Evolutionary conservation across 2,329 filamentous ascomycete species (phyloP).

Genomic region (Didymosphaeria variabile): DNA sequence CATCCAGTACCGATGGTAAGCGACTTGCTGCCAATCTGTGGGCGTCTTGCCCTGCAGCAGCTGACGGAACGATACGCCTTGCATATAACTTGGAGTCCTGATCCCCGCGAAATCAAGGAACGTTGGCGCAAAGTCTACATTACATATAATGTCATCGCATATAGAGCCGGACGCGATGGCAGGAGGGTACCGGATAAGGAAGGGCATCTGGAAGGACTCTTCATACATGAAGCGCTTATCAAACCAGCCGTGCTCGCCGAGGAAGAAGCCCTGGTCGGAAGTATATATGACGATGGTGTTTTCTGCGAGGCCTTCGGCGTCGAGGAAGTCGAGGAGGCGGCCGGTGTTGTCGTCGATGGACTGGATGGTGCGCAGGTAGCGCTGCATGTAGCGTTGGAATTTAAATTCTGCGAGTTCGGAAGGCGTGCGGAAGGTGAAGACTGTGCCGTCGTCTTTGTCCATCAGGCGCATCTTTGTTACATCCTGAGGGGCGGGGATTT

Average conservation of each 20-base stretch:
- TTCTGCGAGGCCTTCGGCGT: conserved; percentile 52
- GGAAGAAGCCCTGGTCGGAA: conserved; percentile 65
- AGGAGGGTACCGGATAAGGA: conserved; percentile 58
- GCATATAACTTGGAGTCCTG: conserved; percentile 60
- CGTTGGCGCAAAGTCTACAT: conserved; percentile 64
- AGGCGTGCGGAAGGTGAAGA: conserved; percentile 56
- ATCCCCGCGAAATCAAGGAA: conserved; percentile 59
- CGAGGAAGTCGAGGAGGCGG: conserved; percentile 59
- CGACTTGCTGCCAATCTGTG: conserved; percentile 60
- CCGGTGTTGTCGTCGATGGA: conserved; percentile 64
- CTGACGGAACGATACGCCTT: conserved; percentile 57
- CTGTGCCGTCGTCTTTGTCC: conserved; percentile 57
- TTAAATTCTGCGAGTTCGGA: conserved; percentile 62
- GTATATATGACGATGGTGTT: conserved; percentile 65
- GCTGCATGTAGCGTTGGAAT: conserved; percentile 61
- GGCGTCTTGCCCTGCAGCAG: conserved; percentile 53
- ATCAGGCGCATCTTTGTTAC: conserved; percentile 50
- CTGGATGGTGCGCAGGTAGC: conserved; percentile 61
- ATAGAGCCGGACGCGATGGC: conserved; percentile 53
- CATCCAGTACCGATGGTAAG: conserved; percentile 67
- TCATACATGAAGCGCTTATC: conserved; percentile 69
- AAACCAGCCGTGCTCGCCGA: conserved; percentile 67
- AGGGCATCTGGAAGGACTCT: conserved; percentile 66
- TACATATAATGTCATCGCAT: conserved; percentile 61
- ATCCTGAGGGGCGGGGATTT: conserved; percentile 50